Percentiles rank a stretch among this genome's conserved stretches.
Evolutionary conservation across 257 asterid genomes (phyloP).

Genomic region (Jaltomata sinuosa): DNA sequence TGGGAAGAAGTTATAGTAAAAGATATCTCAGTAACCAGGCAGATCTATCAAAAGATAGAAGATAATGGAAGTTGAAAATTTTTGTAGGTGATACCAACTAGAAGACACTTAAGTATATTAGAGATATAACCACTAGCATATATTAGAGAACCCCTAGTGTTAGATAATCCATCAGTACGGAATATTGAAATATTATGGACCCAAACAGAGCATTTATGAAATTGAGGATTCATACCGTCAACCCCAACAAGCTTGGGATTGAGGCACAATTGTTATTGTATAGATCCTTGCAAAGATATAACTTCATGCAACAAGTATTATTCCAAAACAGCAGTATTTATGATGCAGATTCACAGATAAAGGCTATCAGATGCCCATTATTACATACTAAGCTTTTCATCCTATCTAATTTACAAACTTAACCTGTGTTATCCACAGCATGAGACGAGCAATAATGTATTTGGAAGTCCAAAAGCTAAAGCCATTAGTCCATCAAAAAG

Average conservation of each 20-base stretch:
- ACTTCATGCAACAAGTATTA: background rate
- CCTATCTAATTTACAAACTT: background rate
- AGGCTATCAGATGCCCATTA: background rate
- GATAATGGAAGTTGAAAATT: background rate
- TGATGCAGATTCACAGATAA: background rate
- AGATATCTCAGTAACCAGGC: background rate
- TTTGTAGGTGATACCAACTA: background rate
- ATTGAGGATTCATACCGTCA: background rate
- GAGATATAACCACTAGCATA: background rate
- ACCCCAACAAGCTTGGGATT: background rate
- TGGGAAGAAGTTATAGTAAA: background rate
- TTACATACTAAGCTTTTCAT: background rate
- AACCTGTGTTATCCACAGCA: background rate
- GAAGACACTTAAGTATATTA: background rate
- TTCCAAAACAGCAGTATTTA: background rate
- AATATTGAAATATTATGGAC: background rate
- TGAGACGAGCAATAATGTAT: background rate
- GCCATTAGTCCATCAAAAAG: background rate
- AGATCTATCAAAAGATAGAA: background rate
- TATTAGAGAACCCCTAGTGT: background rate
- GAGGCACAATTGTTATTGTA: background rate
- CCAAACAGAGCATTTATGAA: background rate
- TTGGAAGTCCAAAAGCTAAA: background rate
- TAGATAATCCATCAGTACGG: background rate
- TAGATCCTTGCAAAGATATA: background rate